Percentiles rank a stretch among this genome's conserved stretches.
phyloP scores from a whole-genome alignment of 208 protist genomes.

The Acanthamoeba divionensis region DNA sequence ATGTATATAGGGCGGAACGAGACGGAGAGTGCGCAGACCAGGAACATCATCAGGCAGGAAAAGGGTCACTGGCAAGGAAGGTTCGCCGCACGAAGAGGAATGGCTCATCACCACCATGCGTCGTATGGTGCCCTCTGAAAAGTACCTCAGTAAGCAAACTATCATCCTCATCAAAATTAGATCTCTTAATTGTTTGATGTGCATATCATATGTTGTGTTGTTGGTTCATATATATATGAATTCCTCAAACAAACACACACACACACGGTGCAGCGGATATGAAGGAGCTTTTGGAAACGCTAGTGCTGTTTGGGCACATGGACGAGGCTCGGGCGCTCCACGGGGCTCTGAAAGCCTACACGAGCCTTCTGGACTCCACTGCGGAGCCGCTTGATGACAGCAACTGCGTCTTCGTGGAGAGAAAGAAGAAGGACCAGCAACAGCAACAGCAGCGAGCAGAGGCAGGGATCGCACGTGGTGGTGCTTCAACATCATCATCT shows the following conservation, averaged over 20 bases:
- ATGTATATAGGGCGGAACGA: slow-evolving; percentile 31
- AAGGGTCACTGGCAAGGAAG: slow-evolving; percentile 23
- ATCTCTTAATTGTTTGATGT: no score
- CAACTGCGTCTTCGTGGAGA: slow-evolving; percentile 32
- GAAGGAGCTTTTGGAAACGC: slow-evolving; percentile 9
- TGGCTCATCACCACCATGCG: slow-evolving; percentile 39
- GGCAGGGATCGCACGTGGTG: no score
- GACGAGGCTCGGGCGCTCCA: slow-evolving; percentile 8
- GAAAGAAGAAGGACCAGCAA: no score
- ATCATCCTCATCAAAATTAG: no score
- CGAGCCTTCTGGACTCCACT: background rate
- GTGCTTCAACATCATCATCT: no score
- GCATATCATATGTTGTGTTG: no score
- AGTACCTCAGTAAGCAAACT: slow-evolving; percentile 2
- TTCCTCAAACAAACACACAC: no score
- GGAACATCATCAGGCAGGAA: background rate
- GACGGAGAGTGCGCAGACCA: background rate
- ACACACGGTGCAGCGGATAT: background rate
- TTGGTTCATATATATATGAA: no score
- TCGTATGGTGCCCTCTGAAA: background rate
- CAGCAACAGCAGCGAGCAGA: no score
- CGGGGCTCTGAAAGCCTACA: background rate
- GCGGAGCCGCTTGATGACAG: background rate
- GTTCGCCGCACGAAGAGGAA: slow-evolving; percentile 18
- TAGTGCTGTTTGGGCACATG: slow-evolving; percentile 44